These are phyloP conservation scores for Venturia carpophila DNA, from an alignment of 2,329 filamentous ascomycete species.

Conservation along the genomic window DNA sequence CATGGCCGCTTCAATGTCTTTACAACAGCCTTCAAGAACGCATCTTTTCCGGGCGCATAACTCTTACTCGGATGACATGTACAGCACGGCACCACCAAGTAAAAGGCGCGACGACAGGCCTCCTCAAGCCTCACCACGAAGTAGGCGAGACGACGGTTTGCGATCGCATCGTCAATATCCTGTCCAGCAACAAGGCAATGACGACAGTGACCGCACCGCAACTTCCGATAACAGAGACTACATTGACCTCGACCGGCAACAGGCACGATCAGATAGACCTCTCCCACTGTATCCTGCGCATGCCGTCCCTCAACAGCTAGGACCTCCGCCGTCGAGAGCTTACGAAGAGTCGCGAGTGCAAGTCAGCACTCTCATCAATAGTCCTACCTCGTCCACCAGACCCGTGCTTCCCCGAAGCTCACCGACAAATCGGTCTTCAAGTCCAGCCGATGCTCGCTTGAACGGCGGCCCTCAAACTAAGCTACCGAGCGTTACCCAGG, in stretches of 20 bases:
- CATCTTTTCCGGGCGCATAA: conserved; percentile 7
- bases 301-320: neutral
- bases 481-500: neutral
- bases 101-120: neutral
- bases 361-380: neutral
- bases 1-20: conserved; percentile 14
- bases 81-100: neutral
- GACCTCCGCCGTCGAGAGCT: neutral
- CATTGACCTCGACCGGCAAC: neutral
- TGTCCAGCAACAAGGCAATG: conserved; percentile 5
- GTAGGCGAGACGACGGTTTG: neutral
- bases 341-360: neutral
- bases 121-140: neutral
- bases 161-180: conserved; percentile 7
- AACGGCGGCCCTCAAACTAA: neutral
- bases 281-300: neutral
- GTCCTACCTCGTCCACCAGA: neutral
- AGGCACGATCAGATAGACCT: neutral
- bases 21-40: conserved; percentile 8
- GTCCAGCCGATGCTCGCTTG: neutral
- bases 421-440: neutral
- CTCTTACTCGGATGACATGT: conserved; percentile 9
- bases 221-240: neutral
- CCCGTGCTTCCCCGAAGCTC: neutral
- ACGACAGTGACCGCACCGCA: neutral